Base-by-base conservation (phyloP, 2,329 filamentous ascomycete genomes). In the Aureobasidium leucospermi region DNA sequence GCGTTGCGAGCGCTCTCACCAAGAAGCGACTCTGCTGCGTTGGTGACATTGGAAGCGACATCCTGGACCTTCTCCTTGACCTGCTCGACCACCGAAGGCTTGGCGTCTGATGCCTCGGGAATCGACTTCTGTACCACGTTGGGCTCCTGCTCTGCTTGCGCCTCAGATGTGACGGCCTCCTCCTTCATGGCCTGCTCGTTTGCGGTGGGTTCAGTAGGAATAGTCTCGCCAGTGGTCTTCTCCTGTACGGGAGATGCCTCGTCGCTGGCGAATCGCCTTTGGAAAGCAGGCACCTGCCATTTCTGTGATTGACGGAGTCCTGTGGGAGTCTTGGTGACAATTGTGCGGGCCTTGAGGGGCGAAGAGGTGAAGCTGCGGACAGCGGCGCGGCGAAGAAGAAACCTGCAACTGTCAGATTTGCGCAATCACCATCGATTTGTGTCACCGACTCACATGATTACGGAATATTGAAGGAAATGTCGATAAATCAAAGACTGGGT, bases 311-410 rank as follows among this genome's bases (percentile, higher is more conserved):
- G 69, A 62, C 65, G 67, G 55, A 71, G 62, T 29, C 69, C 60
- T 42, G 72, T 69, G 34, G 72, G 71, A 56, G 70, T 69, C 58
- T 73, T 61, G 4, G 73, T 69, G 49, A 72, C 69, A 61, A 78
- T 70, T 56, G 72, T 71, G 53, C 73, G 72, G 60, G 72, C 72
- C 64, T 73, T 77, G 41, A 73, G 71, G 62, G 77, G 65, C 64
- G 75, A 68, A 47, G 76, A 74, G 62, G 72, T 66, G 60, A 84
- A 67, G 51, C 82, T 78, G 67, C 82, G 80, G 67, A 78, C 74
- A 65, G 82, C 81, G 64, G 79, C 75, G 67, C 81, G 81, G 62
- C 83, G 81, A 65, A 87, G 74, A 64, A 76, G 75, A 73, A 78
- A 80, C 83, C 82, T 85, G 47, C 9, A 47, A 38, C 7, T 31